These are phyloP conservation scores for Stromatinia cepivora DNA, from an alignment of 2,329 filamentous ascomycete genomes.

Conservation along the genomic window DNA sequence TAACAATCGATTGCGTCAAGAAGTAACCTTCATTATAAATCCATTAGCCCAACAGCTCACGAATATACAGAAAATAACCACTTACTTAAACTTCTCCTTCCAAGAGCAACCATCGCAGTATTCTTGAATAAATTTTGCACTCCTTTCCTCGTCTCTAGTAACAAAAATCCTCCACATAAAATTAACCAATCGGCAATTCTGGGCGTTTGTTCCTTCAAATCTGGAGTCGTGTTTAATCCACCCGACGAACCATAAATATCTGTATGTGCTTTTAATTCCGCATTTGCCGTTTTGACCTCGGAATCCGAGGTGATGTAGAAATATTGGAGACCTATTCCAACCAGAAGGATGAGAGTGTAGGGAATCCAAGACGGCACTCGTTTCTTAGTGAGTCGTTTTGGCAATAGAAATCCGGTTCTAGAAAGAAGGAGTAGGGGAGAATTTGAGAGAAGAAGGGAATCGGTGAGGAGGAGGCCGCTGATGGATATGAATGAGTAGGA, in stretches of 20 bases:
- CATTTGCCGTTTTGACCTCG: conserved; percentile 41
- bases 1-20: conserved; percentile 45
- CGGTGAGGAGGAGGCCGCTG: conserved; percentile 45
- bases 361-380: conserved; percentile 41
- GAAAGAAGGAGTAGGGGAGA: conserved; percentile 39
- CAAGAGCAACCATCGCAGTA: conserved; percentile 43
- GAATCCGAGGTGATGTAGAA: conserved; percentile 44
- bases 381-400: conserved; percentile 19
- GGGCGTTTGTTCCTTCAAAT: conserved; percentile 42
- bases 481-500: conserved; percentile 50
- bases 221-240: conserved; percentile 42
- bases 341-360: conserved; percentile 33
- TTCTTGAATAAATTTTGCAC: conserved; percentile 43
- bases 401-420: conserved; percentile 32
- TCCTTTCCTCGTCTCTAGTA: conserved; percentile 45
- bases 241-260: conserved; percentile 43
- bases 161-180: conserved; percentile 45
- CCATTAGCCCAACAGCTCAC: background rate
- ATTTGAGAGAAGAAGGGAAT: conserved; percentile 45
- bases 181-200: conserved; percentile 48
- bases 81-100: conserved; percentile 48
- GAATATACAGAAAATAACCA: background rate
- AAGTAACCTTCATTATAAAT: conserved; percentile 43
- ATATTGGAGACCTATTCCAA: conserved; percentile 46
- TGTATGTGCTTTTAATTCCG: conserved; percentile 46